Percentiles rank a stretch among this genome's conserved stretches.
Evolutionary conservation across 352 stramenopile species (phyloP).

Genomic region (Globisporangium polare): DNA sequence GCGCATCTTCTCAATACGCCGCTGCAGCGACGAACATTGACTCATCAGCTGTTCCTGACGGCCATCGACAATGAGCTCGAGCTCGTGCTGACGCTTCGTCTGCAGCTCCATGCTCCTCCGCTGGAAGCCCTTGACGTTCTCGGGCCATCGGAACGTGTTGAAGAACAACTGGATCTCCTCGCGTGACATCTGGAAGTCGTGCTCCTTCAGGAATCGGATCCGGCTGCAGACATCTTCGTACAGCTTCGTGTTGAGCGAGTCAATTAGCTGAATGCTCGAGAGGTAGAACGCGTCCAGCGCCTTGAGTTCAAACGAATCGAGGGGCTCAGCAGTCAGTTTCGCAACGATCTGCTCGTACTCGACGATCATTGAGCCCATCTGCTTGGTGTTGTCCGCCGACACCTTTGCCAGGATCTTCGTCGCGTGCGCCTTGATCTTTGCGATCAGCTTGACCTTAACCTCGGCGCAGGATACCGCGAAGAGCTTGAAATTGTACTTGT

Average conservation of each 20-base stretch:
- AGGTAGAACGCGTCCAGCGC: slow-evolving; percentile 83
- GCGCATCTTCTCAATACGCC: slow-evolving; percentile 89
- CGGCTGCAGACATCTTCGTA: slow-evolving; percentile 69
- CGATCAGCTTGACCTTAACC: slow-evolving; percentile 81
- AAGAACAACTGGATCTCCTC: slow-evolving; percentile 92
- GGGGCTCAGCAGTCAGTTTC: slow-evolving; percentile 79
- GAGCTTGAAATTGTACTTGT: slow-evolving; percentile 88
- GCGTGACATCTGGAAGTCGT: slow-evolving; percentile 81
- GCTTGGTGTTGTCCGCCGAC: slow-evolving; percentile 79
- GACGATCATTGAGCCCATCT: slow-evolving; percentile 83
- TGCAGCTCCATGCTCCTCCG: slow-evolving; percentile 90
- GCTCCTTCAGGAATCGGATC: slow-evolving; percentile 87
- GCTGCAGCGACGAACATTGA: slow-evolving; percentile 74
- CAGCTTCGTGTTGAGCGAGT: slow-evolving; percentile 68
- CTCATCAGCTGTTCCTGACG: slow-evolving; percentile 83
- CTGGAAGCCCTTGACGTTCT: slow-evolving; percentile 90
- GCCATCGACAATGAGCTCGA: slow-evolving; percentile 87
- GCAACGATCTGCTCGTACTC: slow-evolving; percentile 90
- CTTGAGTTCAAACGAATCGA: slow-evolving; percentile 90
- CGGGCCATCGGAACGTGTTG: slow-evolving; percentile 88
- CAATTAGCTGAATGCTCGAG: slow-evolving; percentile 67
- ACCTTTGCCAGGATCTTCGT: slow-evolving; percentile 77
- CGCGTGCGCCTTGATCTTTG: slow-evolving; percentile 66
- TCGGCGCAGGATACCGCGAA: slow-evolving; percentile 88
- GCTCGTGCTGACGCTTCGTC: slow-evolving; percentile 84